These are phyloP conservation scores for Pichia sp. DNA, from an alignment of 1,139 yeast genomes.

Conservation along the genomic window DNA sequence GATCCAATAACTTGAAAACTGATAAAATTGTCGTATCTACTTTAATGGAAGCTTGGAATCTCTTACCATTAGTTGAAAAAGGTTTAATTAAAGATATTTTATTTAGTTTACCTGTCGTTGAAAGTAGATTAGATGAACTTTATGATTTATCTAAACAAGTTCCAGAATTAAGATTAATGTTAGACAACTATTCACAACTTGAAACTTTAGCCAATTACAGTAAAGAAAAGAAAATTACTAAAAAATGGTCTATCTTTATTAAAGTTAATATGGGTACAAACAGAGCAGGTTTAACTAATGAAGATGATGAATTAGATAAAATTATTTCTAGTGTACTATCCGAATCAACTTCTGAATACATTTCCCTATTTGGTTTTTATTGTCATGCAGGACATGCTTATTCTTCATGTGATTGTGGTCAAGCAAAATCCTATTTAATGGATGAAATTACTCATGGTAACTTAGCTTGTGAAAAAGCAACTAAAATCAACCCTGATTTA, in stretches of 20 bases:
- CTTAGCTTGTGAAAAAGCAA: slow-evolving; percentile 43
- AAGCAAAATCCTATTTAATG: slow-evolving; percentile 43
- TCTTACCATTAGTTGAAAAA: slow-evolving; percentile 23
- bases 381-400: slow-evolving; percentile 81
- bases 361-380: slow-evolving; percentile 61
- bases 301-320: slow-evolving; percentile 16
- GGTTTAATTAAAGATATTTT: slow-evolving; percentile 49
- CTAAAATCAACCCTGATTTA: slow-evolving; percentile 27
- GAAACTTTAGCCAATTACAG: slow-evolving; percentile 39
- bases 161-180: slow-evolving; percentile 47
- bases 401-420: slow-evolving; percentile 38
- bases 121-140: slow-evolving; percentile 45
- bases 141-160: slow-evolving; percentile 38
- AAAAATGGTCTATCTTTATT: slow-evolving; percentile 50
- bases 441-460: slow-evolving; percentile 55
- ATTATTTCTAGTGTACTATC: slow-evolving; percentile 29
- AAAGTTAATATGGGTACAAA: slow-evolving; percentile 58
- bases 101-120: slow-evolving; percentile 62
- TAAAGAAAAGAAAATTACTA: slow-evolving; percentile 13
- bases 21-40: slow-evolving; percentile 66
- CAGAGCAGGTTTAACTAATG: slow-evolving; percentile 50
- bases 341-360: slow-evolving; percentile 25
- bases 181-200: slow-evolving; percentile 56
- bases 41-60: slow-evolving; percentile 52
- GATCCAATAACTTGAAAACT: slow-evolving; percentile 30